These are phyloP conservation scores for Botrytis porri DNA, from an alignment of 2,329 filamentous ascomycete species.

Conservation along the genomic window DNA sequence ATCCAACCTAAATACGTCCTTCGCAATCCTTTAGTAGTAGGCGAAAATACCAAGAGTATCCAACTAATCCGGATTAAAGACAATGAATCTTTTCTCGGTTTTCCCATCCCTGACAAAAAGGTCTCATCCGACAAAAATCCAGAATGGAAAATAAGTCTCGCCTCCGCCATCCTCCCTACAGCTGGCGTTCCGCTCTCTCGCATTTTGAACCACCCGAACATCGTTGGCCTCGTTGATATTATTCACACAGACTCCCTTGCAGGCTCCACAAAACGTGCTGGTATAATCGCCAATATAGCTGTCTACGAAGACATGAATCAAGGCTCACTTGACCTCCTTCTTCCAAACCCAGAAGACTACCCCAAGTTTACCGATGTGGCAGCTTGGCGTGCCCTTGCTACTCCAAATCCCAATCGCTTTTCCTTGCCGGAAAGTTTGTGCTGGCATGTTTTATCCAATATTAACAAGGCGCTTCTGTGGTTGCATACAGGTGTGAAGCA, in stretches of 20 bases:
- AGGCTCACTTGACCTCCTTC: conserved; percentile 47
- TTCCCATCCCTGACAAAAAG: conserved; percentile 25
- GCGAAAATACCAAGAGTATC: conserved; percentile 24
- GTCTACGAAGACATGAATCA: conserved; percentile 54
- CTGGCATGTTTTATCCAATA: conserved; percentile 52
- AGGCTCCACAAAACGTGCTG: conserved; percentile 19
- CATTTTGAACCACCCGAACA: conserved; percentile 36
- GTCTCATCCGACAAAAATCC: conserved; percentile 19
- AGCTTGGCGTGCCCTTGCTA: conserved; percentile 29
- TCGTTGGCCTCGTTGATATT: conserved; percentile 36
- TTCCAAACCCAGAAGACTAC: conserved; percentile 31
- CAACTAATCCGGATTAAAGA: conserved; percentile 30
- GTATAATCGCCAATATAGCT: conserved; percentile 37
- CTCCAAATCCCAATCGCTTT: conserved; percentile 31
- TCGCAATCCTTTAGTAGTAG: conserved; percentile 25
- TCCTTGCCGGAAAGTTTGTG: conserved; percentile 51
- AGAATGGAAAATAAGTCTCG: conserved; percentile 25
- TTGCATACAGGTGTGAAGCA: conserved; percentile 48
- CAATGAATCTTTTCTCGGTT: conserved; percentile 30
- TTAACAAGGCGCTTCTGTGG: conserved; percentile 50
- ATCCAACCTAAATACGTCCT: conserved; percentile 27
- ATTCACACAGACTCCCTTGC: conserved; percentile 23
- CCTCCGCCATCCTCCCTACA: conserved; percentile 28
- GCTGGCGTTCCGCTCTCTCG: conserved; percentile 29
- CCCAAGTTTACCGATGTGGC: conserved; percentile 24